Evolutionary conservation across 208 protist species (phyloP).

Genomic region (Strigomonas culicis): DNA sequence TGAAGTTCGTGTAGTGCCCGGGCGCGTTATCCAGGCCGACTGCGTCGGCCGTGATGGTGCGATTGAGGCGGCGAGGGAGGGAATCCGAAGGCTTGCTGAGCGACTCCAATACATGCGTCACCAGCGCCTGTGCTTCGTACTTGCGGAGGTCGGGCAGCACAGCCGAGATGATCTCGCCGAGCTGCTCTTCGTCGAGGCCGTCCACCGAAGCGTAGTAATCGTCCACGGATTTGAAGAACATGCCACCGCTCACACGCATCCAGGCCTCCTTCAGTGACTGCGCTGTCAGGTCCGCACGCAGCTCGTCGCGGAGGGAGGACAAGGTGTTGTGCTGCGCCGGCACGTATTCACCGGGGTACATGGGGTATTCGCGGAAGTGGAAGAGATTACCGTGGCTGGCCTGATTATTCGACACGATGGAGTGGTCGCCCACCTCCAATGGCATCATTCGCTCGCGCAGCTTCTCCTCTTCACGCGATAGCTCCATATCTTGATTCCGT

Average conservation of each 20-base stretch:
- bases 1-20: slow-evolving; percentile 89
- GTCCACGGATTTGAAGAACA: slow-evolving; percentile 75
- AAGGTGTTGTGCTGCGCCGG: slow-evolving; percentile 83
- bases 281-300: slow-evolving; percentile 73
- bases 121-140: slow-evolving; percentile 73
- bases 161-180: slow-evolving; percentile 82
- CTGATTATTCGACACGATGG: slow-evolving; percentile 57
- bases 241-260: slow-evolving; percentile 80
- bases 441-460: slow-evolving; percentile 66
- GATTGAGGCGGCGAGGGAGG: slow-evolving; percentile 59
- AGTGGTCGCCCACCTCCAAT: slow-evolving; percentile 57
- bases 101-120: slow-evolving; percentile 75
- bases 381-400: slow-evolving; percentile 85
- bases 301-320: slow-evolving; percentile 79
- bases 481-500: slow-evolving; percentile 56
- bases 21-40: slow-evolving; percentile 85
- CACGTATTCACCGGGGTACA: slow-evolving; percentile 91
- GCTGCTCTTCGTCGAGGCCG: slow-evolving; percentile 79
- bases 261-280: slow-evolving; percentile 88
- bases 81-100: slow-evolving; percentile 72
- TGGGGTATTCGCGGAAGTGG: slow-evolving; percentile 88
- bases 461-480: slow-evolving; percentile 71
- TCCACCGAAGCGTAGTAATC: slow-evolving; percentile 86
- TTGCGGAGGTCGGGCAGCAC: slow-evolving; percentile 62
- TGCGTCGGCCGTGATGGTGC: slow-evolving; percentile 81